Base-by-base conservation (phyloP, 1,284 basidiomycete species). In the Paramarasmius palmivorus region DNA sequence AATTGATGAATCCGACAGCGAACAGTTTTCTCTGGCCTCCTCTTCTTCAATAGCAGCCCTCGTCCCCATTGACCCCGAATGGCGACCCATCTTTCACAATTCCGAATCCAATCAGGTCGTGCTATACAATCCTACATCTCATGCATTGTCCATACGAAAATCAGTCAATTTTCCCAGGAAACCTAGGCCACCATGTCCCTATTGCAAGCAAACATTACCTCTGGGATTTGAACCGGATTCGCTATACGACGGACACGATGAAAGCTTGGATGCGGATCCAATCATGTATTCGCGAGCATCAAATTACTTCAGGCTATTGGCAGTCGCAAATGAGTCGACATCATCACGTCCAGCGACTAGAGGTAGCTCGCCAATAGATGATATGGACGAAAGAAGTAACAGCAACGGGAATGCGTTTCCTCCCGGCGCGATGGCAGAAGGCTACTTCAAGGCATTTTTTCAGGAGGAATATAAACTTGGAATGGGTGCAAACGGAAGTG, bases 401-500 rank as follows among this genome's bases (percentile, higher is more conserved):
- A 8, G 54, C 25, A 23, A 38, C 15, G 10, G 46, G 41, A 65
- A 65, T 45, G 59, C 75, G 0, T 90, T 91, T 66, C 73, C 78
- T 1, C 74, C 80, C 1, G 83, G 85, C 44, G 76, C 79, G 22
- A 88, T 90, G 85, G 90, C 90, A 0, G 86, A 91, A 54, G 90
- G 90, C 0, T 92, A 92, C 64, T 92, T 92, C 70, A 82, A 86
- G 61, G 81, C 92, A 0, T 96, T 95, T 74, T 96, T 97, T 65
- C 82, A 88, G 57, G 93, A 95, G 63, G 92, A 95, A 58, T 83
- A 82, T 56, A 83, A 86, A 50, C 75, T 96, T 1, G 95, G 95
- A 0, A 93, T 95, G 83, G 95, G 95, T 39, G 94, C 94, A 0
- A 93, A 93, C 62, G 95, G 95, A 0, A 89, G 80, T 32, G 95